Base-by-base conservation (phyloP, 2,329 filamentous ascomycete genomes). In the Aureobasidium lini region DNA sequence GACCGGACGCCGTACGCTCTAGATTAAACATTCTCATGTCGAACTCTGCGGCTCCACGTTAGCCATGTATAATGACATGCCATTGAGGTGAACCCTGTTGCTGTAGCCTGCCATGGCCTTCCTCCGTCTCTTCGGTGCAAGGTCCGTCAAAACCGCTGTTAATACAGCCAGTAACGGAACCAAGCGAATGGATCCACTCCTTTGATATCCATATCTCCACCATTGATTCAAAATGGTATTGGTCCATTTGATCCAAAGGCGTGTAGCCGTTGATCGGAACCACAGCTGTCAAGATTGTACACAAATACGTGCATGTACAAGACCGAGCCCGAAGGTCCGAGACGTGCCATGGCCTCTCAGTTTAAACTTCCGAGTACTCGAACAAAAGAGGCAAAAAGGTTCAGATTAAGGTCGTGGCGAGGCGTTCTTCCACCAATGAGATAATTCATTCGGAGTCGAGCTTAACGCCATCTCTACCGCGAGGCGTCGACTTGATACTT, bases 361-460 rank as follows among this genome's bases (percentile, higher is more conserved):
- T 32, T 46, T 46, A 56, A 56, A 40, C 52, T 56, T 56, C 52
- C 52, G 52, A 56, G 50, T 29, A 57, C 32, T n/a, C 29, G 52
- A 46, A 13, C 40, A 42, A 46, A 57, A 57, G 15, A 46, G 52
- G 31, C 31, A 34, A 29, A 29, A 46, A 57, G 52, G 39, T 34
- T 57, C 39, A 57, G 54, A 47, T 47, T 40, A 57, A 40, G 40
- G 43, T 57, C 52, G 18, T 46, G 37, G 32, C 50, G 23, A 54
- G 18, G 16, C 28, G 39, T 54, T 56, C 29, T 16, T 56, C 52
- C 52, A 56, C 52, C 52, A 44, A 56, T 56, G 23, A 31, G 28
- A 28, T 29, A 18, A 15, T 6, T 16, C 40, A 29, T 36, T 56
- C 52, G 52, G 52, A 23, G 52, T 36, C 52, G 40, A 56, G 52